Base-by-base conservation (phyloP, 1,139 yeast genomes). In the Yarrowia galli region DNA sequence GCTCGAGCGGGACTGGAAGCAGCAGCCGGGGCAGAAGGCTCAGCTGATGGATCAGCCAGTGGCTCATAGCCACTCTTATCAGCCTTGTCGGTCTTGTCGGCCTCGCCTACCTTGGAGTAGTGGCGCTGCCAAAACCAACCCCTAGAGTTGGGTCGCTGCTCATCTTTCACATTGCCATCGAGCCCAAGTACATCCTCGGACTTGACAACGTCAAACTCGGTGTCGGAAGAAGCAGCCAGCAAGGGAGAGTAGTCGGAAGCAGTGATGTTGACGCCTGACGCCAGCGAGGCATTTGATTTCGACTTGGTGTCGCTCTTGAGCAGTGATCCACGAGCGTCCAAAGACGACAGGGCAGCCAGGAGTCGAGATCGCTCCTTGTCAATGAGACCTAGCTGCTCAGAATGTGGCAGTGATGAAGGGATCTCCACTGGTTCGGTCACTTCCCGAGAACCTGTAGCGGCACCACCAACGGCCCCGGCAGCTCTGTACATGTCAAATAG, bases 111-210 rank as follows among this genome's bases (percentile, higher is more conserved):
- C 22, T 25, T 38, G 46, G 61, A 18, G 48, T 54, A 54, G 20
- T 32, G 64, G 16, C 64, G 64, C 32, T 58, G 64, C 64, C 64
- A 58, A 35, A 58, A 58, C 64, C 64, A 58, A 23, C 64, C 64
- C 8, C 46, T 15, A 2, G 64, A 32, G 20, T 42, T 42, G 28
- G 64, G 48, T 6, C 63, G 28, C 15, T 45, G 48, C 16, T 56
- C 63, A 16, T 56, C 40, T 28, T 42, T 38, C 5, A 12, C 63
- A 8, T 2, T 13, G 8, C 25, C 28, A 3, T 58, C 64, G 1
- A 43, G 64, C 2, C 64, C 64, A 15, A 43, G 51, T 22, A 43
- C 64, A 9, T 58, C 64, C 16, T 58, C 64, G 15, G 22, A 2
- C 46, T 43, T 58, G 23, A 58, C 64, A 9, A 58, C 51, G 42